A percentile compares a stretch with the other conserved stretches of the same genome.
These are phyloP conservation scores for Verticillium zaregamsianum DNA, from an alignment of 2,329 filamentous ascomycete species.

Conservation along the genomic window DNA sequence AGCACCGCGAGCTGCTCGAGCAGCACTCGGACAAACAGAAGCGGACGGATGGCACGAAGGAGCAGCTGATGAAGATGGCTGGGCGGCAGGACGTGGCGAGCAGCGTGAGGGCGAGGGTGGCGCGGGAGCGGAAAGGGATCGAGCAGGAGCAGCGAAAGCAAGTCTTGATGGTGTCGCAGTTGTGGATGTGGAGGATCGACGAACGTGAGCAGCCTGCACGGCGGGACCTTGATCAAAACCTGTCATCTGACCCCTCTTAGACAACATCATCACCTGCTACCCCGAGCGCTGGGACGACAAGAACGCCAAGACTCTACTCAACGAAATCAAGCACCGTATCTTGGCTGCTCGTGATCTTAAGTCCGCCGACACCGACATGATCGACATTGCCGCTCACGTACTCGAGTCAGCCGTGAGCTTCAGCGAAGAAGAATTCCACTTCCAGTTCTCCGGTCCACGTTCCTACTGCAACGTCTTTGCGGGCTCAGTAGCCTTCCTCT, in stretches of 20 bases:
- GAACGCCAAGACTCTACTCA: conserved; percentile 14
- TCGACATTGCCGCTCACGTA: conserved; percentile 6
- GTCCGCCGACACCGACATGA: conserved; percentile 10
- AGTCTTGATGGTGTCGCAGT: conserved; percentile 18
- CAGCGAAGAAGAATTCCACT: conserved; percentile 15
- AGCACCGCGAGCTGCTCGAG: conserved; percentile 6
- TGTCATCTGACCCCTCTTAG: background rate
- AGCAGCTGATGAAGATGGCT: conserved; percentile 13
- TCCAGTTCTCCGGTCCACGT: conserved; percentile 13
- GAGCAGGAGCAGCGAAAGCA: conserved; percentile 24
- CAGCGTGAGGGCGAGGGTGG: conserved; percentile 10
- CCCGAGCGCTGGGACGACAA: conserved; percentile 15
- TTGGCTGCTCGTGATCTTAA: conserved; percentile 6
- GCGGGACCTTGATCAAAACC: no score
- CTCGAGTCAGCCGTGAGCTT: conserved; percentile 8
- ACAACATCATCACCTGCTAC: conserved; percentile 14
- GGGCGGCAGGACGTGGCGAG: conserved; percentile 12
- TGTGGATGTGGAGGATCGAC: conserved; percentile 15
- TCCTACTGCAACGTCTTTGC: conserved; percentile 13
- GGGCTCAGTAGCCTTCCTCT: conserved; percentile 10
- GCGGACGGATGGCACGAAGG: conserved; percentile 15
- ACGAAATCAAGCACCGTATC: conserved; percentile 13
- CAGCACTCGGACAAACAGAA: conserved; percentile 14
- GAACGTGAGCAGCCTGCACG: conserved; percentile 5
- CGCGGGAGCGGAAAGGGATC: conserved; percentile 7